These are phyloP conservation scores for Ciborinia camelliae DNA, from an alignment of 2,329 filamentous ascomycete genomes.

Conservation along the genomic window DNA sequence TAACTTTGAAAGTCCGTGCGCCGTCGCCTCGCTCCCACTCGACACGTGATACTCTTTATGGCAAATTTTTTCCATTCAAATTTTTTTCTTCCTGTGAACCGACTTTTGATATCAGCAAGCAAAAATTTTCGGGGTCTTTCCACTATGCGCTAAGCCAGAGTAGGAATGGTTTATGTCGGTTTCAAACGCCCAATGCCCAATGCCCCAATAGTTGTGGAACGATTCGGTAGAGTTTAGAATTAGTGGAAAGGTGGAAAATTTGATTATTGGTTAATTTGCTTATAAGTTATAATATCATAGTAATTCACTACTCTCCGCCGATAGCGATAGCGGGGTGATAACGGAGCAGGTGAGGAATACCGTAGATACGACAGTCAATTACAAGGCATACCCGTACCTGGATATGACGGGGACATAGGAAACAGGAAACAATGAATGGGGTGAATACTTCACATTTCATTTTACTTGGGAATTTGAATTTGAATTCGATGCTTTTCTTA, in stretches of 20 bases:
- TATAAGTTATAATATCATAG: neutral
- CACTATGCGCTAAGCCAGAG: neutral
- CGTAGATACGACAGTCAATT: neutral
- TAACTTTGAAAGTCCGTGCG: conserved; percentile 9
- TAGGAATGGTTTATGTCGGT: neutral
- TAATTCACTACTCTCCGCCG: neutral
- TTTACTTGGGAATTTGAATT: too few species aligned
- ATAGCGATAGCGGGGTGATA: conserved; percentile 13
- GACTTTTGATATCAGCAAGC: neutral
- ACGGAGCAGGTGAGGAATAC: neutral
- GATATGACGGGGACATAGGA: neutral
- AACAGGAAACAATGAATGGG: neutral
- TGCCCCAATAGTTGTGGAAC: conserved; percentile 5
- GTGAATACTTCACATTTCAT: neutral
- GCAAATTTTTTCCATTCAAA: neutral
- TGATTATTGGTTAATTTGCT: neutral
- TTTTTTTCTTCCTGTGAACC: neutral
- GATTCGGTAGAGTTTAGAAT: neutral
- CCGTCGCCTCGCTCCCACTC: conserved; percentile 5
- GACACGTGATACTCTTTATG: neutral
- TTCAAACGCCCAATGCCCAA: neutral
- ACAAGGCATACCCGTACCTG: neutral
- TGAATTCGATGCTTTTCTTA: neutral
- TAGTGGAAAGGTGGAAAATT: neutral
- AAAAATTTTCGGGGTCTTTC: neutral